Evolutionary conservation across 306 rosid genomes (phyloP).

Genomic region (Abrus pulchellus): DNA sequence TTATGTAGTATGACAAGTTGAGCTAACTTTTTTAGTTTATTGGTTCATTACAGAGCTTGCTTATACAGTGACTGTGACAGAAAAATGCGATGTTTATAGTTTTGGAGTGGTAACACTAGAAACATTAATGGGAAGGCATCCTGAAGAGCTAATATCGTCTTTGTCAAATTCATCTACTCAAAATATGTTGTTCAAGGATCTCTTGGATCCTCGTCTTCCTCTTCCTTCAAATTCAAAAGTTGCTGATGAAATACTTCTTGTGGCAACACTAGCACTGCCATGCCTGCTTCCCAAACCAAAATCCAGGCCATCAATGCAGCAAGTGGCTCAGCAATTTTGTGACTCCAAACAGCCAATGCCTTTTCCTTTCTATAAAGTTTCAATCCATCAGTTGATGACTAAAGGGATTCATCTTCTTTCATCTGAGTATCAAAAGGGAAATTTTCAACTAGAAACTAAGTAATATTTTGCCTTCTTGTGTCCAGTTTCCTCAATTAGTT

Average conservation of each 20-base stretch:
- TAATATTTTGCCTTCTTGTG: too few relatives aligned
- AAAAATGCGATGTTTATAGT: conserved; percentile 35
- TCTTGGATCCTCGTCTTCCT: conserved; percentile 22
- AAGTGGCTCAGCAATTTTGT: not conserved
- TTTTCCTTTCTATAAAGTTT: not conserved
- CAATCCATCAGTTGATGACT: not conserved
- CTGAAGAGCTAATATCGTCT: not conserved
- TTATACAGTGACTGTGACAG: conserved; percentile 3
- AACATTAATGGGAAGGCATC: conserved; percentile 32
- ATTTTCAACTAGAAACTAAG: too few relatives aligned
- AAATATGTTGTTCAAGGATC: not conserved
- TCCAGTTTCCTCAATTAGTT: too few relatives aligned
- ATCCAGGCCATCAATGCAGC: not conserved
- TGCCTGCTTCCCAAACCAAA: not conserved
- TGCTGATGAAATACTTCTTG: not conserved
- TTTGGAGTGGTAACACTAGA: conserved; percentile 16
- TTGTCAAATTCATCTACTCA: not conserved
- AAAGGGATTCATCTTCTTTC: not conserved
- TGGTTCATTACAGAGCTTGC: conserved; percentile 10
- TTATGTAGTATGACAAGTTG: not conserved
- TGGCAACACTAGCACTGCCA: not conserved
- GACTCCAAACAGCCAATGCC: not conserved
- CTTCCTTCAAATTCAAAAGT: not conserved
- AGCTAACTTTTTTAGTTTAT: not conserved
- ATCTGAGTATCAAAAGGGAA: too few relatives aligned